Evolutionary conservation across 306 rosid species (phyloP), one percentile per base, ranked within the genome.

Genomic region (Elaeagnus macrophylla): DNA sequence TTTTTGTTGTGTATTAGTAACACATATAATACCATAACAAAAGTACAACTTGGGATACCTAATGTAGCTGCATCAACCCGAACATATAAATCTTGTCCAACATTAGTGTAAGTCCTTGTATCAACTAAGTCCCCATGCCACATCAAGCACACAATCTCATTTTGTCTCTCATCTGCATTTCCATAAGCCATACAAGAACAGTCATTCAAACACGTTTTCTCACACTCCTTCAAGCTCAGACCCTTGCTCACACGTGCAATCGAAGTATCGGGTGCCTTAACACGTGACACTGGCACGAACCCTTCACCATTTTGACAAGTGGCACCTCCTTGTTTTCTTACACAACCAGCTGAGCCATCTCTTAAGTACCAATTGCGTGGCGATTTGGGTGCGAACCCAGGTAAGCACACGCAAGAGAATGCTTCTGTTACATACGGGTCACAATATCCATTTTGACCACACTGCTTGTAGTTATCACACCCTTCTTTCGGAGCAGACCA

Each of bases 101-200:
- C 61, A 44, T 61, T 17, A 2, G 56, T 13, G 25, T 13, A 67
- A 0, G 53, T 56, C 10, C 85, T 64, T 1, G 62, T 68, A 14
- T 82, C 82, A 1, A 67, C 54, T 75, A 78, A 62, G 5, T 68
- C 55, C 0, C 76, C 83, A 55, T 73, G 12, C 83, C 83, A 81
- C 3, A 59, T 56, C 25, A 74, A 10, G 47, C 86, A 81, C 12
- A 80, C 78, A 49, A 57, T 79, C 7, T 57, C 36, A 0, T 71
- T 72, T 39, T 48, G 52, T 5, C 69, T 69, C 55, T 62, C 66
- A 67, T 76, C 41, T 6, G 61, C 64, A 48, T 10, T 56, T 4
- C 70, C 45, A 67, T 77, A 83, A 0, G 82, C 84, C 7, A 0
- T 56, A n/a, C 86, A 83, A 12, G 74, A 61, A 49, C 88, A 81